Evolutionary conservation across 1,284 basidiomycete species (phyloP), one percentile per base, ranked within the genome.

Genomic region (Bondarzewia mesenterica): DNA sequence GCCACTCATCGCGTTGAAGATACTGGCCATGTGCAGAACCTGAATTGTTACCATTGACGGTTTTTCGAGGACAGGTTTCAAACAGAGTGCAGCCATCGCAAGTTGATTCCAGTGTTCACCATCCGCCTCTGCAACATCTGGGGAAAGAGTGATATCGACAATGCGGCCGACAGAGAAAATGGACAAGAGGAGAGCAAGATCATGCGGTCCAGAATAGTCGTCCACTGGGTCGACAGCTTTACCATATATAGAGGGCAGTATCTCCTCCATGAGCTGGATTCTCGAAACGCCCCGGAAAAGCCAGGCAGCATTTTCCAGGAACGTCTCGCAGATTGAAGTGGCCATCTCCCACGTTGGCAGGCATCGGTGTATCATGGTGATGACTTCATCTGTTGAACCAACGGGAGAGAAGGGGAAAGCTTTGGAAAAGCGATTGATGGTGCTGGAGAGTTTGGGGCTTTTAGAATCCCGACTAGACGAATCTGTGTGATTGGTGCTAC

Each of bases 381-480:
- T 71, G 12, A 78, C 69, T 21, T 70, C 69, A 5, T 63, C 57
- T 1, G 69, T 57, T 4, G 72, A 60, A 2, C 80, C 80, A 56
- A 78, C 63, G 10, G 80, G 80, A 0, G 78, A 79, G 59, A 85
- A 81, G 0, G 81, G 82, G 58, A 85, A 85, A 7, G 75, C 63
- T 36, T 70, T 69, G 2, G 81, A 79, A 60, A 84, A 82, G 53
- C 75, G 68, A 10, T 65, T 61, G 41, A 79, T 59, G 8, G 76
- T 71, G 40, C 65, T 63, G 5, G 69, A 62, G 3, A 69, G 57
- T 4, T 64, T 54, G 3, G 62, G 62, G n/a, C 59, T 63, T 50
- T 63, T 65, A 0, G 69, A 65, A 37, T 64, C 63, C 7, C 63
- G 59, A 5, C 38, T 18, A 21, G 54, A 47, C 6, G 68, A 67